Evolutionary conservation across 2,329 filamentous ascomycete genomes (phyloP).

Genomic region (Ambrosiella cleistominuta): DNA sequence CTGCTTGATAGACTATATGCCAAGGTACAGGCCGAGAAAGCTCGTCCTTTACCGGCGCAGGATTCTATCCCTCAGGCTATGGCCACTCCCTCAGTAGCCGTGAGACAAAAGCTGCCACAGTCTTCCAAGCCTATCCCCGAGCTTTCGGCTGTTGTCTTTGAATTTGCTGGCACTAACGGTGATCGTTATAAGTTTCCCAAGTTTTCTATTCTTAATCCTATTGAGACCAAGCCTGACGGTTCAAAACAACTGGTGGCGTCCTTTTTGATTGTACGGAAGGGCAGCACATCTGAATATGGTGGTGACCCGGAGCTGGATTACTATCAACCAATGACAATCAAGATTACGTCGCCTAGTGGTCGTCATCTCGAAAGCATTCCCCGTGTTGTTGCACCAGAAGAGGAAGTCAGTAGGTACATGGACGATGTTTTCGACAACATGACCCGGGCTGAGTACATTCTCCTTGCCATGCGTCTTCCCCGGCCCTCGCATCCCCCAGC

Average conservation of each 20-base stretch:
- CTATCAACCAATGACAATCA: conserved; percentile 57
- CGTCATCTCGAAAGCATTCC: conserved; percentile 43
- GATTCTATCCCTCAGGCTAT: conserved; percentile 2
- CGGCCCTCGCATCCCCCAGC: conserved; percentile 20
- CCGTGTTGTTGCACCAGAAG: conserved; percentile 42
- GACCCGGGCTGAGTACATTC: conserved; percentile 48
- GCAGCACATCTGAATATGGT: conserved; percentile 45
- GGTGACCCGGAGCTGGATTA: conserved; percentile 50
- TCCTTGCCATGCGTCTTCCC: conserved; percentile 49
- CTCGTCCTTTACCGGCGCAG: conserved; percentile 13
- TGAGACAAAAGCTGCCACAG: conserved; percentile 20
- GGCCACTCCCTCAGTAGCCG: neutral
- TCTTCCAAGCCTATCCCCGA: conserved; percentile 25
- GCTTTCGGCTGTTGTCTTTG: conserved; percentile 49
- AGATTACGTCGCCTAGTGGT: conserved; percentile 35
- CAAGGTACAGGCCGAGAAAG: conserved; percentile 13
- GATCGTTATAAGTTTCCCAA: conserved; percentile 67
- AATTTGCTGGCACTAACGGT: conserved; percentile 48
- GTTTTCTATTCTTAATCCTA: conserved; percentile 43
- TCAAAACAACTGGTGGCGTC: conserved; percentile 54
- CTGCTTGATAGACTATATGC: conserved; percentile 30
- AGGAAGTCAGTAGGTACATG: conserved; percentile 50
- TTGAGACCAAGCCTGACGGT: conserved; percentile 6
- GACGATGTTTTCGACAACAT: conserved; percentile 52
- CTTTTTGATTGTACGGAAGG: conserved; percentile 60